These are phyloP conservation scores for Turnera subulata DNA, from an alignment of 345 rosid genomes.

Conservation along the genomic window DNA sequence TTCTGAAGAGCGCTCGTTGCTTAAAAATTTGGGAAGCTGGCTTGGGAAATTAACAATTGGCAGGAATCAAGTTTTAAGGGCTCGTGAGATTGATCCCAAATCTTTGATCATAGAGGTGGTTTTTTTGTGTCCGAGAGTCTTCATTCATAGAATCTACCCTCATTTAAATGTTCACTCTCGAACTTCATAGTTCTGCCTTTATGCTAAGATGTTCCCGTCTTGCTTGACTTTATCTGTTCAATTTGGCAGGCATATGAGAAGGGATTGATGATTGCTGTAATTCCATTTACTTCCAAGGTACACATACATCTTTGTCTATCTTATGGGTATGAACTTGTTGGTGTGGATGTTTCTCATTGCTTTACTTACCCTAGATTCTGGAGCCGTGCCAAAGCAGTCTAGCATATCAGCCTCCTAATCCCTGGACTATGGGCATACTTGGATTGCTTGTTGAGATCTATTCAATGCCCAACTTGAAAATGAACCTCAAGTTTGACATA, in stretches of 20 bases:
- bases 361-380: constrained; percentile 49
- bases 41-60: constrained; percentile 98
- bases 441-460: constrained; percentile 90
- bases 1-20: constrained; percentile 91
- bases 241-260: constrained; percentile 86
- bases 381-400: constrained; percentile 94
- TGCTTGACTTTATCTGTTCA: constrained; percentile 3
- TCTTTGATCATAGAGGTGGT: constrained; percentile 91
- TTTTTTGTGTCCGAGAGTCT: not conserved
- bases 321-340: not conserved
- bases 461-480: constrained; percentile 93
- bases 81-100: constrained; percentile 97
- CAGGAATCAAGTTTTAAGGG: constrained; percentile 86
- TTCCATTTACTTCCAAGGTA: constrained; percentile 99
- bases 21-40: constrained; percentile 99
- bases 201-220: not conserved
- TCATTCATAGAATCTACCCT: not conserved
- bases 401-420: constrained; percentile 97
- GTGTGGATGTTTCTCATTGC: constrained; percentile 1
- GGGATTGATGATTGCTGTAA: constrained; percentile 98
- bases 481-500: constrained; percentile 97
- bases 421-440: constrained; percentile 99
- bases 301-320: not conserved
- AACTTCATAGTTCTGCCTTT: too few relatives aligned
- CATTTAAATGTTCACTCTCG: not conserved